Conservation (phyloP, 257 asterid genomes). For the Solanum habrochaites region DNA sequence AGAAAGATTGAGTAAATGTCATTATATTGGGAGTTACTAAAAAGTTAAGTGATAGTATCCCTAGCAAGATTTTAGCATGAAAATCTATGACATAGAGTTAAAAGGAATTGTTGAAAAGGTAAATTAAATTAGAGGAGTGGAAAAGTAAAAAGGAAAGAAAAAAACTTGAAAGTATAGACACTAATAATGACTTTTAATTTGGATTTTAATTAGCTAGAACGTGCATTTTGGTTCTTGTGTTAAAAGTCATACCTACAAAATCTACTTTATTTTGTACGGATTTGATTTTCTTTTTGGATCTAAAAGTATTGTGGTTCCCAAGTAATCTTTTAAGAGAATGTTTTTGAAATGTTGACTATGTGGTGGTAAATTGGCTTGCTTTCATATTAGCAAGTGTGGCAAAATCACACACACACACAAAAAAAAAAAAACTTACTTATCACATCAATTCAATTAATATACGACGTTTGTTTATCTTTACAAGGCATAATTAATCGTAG, state of each 20-base stretch:
- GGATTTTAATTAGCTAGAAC: not conserved
- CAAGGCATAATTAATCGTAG: not conserved
- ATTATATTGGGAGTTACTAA: not conserved
- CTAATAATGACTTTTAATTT: not conserved
- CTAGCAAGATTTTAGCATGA: not conserved
- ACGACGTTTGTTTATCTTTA: not conserved
- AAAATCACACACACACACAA: not conserved
- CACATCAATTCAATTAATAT: not conserved
- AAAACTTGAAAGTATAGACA: not conserved
- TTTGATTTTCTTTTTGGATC: not conserved
- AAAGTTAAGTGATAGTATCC: too few relatives aligned
- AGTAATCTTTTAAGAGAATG: too few relatives aligned
- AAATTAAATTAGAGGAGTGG: not conserved
- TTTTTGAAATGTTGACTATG: too few relatives aligned
- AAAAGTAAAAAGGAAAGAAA: not conserved
- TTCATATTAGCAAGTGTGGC: not conserved
- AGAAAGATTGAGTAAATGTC: too few relatives aligned
- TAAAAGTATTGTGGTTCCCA: not conserved
- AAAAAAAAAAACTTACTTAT: not conserved
- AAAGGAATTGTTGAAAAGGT: not conserved
- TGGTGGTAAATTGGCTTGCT: too few relatives aligned
- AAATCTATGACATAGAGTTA: not conserved
- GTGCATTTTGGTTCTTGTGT: not conserved
- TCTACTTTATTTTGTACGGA: not conserved
- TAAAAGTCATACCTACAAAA: not conserved